A percentile compares a stretch with the other conserved stretches of the same genome.
phyloP scores from a whole-genome alignment of 768 basidiomycete species.

The Neoboletus subvelutipes region DNA sequence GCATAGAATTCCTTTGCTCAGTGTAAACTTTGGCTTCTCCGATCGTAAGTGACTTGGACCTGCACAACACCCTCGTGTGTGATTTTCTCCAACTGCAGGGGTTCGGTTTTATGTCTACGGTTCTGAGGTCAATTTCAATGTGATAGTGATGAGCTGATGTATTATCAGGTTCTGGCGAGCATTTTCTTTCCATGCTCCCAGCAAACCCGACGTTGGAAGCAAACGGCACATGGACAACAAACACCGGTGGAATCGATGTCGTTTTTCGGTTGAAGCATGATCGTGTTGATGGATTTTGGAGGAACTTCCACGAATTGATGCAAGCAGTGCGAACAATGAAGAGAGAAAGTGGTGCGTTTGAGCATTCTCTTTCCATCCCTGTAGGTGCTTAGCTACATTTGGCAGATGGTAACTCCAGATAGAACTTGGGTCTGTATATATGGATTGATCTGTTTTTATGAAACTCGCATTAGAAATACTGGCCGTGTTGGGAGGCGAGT shows the following conservation, averaged over 20 bases:
- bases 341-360: not conserved
- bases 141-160: not conserved
- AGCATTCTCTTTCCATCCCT: not conserved
- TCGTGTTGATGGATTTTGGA: not conserved
- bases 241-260: not conserved
- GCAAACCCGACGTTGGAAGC: not conserved
- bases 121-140: not conserved
- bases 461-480: not conserved
- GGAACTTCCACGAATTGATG: not conserved
- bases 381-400: not conserved
- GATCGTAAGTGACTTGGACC: not conserved
- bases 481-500: not conserved
- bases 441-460: not conserved
- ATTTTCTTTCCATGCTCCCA: conserved; percentile 5
- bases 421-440: not conserved
- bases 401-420: not conserved
- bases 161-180: not conserved
- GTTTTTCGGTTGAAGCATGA: conserved; percentile 4
- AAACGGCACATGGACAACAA: not conserved
- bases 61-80: not conserved
- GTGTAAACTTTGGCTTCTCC: conserved; percentile 2
- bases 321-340: not conserved
- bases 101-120: conserved; percentile 3
- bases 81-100: not conserved
- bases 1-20: conserved; percentile 1